Percentiles rank a stretch among this genome's conserved stretches.
phyloP scores from a whole-genome alignment of 345 rosid genomes.

The Mallotus nudiflorus region DNA sequence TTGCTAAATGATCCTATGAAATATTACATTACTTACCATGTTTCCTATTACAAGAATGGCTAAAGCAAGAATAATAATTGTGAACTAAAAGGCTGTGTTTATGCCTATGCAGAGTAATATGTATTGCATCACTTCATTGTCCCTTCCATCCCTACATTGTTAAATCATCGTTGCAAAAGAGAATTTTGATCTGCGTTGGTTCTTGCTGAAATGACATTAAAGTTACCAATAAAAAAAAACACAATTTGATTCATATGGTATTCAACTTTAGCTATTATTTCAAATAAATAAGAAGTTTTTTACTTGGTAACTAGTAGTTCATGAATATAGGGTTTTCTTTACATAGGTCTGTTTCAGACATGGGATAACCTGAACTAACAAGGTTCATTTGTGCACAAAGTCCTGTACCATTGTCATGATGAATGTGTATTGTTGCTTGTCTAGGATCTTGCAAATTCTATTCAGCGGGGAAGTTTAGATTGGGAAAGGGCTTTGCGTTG shows the following conservation, averaged over 20 bases:
- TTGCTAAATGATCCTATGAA: too few relatives aligned
- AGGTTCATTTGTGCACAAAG: neutral
- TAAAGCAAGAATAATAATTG: too few relatives aligned
- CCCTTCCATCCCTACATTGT: neutral
- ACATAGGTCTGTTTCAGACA: neutral
- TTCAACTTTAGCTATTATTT: neutral
- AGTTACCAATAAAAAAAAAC: neutral
- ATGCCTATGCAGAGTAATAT: too few relatives aligned
- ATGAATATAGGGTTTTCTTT: neutral
- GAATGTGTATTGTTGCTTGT: constrained; percentile 1
- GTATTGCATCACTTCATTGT: neutral
- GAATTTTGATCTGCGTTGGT: neutral
- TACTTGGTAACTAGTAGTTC: neutral
- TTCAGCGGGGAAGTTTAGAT: constrained; percentile 92
- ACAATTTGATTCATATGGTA: neutral
- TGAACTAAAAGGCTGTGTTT: too few relatives aligned
- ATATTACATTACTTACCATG: too few relatives aligned
- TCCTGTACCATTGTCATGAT: neutral
- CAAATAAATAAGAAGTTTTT: neutral
- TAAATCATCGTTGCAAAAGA: neutral
- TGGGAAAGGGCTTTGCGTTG: constrained; percentile 99
- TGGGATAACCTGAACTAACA: neutral
- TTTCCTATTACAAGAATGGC: too few relatives aligned
- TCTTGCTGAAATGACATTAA: neutral
- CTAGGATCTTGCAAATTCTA: constrained; percentile 88